A percentile compares a stretch with the other conserved stretches of the same genome.
phyloP scores from a whole-genome alignment of 441 rosid species.

The Croton setiger region DNA sequence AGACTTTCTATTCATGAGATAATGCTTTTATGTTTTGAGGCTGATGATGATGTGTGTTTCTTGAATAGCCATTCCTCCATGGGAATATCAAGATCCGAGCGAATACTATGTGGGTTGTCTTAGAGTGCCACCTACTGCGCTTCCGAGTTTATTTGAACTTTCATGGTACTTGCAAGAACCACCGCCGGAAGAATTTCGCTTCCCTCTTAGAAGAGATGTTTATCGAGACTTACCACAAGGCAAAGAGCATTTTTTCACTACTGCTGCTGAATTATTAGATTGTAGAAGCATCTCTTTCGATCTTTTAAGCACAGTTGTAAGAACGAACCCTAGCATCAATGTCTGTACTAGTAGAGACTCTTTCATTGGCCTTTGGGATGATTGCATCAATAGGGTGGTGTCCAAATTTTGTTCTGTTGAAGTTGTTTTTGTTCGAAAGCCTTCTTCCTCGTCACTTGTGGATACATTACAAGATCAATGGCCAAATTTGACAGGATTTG shows the following conservation, averaged over 20 bases:
- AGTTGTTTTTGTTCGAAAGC: constrained; percentile 53
- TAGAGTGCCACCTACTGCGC: constrained; percentile 50
- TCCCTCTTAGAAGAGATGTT: constrained; percentile 76
- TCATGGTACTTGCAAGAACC: constrained; percentile 85
- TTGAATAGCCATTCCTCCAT: constrained; percentile 45
- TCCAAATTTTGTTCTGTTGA: constrained; percentile 70
- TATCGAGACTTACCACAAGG: constrained; percentile 78
- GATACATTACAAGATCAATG: constrained; percentile 63
- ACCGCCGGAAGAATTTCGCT: constrained; percentile 72
- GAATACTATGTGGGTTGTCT: constrained; percentile 70
- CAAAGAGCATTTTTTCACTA: constrained; percentile 74
- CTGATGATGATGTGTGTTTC: background rate
- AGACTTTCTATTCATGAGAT: background rate
- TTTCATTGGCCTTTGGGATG: constrained; percentile 83
- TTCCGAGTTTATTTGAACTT: constrained; percentile 73
- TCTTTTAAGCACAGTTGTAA: constrained; percentile 56
- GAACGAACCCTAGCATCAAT: constrained; percentile 43
- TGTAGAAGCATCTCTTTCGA: constrained; percentile 63
- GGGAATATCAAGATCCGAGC: constrained; percentile 87
- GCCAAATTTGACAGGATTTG: constrained; percentile 86
- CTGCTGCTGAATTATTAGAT: constrained; percentile 58
- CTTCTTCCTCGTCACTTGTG: constrained; percentile 20
- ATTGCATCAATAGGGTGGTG: constrained; percentile 70
- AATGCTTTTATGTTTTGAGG: background rate
- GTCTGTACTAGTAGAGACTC: constrained; percentile 64